These are phyloP conservation scores for Fusarium sp. DNA, from an alignment of 2,329 filamentous ascomycete species.

Conservation along the genomic window DNA sequence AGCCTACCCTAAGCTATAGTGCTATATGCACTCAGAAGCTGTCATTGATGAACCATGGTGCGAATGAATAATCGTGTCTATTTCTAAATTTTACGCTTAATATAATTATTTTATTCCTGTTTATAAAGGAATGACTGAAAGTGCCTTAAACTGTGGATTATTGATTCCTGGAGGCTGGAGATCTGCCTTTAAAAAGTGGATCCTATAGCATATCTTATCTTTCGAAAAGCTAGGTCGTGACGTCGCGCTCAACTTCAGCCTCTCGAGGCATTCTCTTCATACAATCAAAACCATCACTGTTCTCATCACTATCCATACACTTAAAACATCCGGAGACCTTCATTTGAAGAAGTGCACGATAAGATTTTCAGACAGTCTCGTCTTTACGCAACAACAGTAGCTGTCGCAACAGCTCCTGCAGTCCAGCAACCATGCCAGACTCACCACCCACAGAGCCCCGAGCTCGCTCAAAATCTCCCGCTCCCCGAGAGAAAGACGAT, in stretches of 20 bases:
- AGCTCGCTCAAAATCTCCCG: constrained; percentile 32
- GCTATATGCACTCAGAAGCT: background rate
- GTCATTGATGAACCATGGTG: background rate
- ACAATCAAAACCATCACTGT: background rate
- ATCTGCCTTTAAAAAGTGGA: constrained; percentile 11
- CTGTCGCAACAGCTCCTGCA: background rate
- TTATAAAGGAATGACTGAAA: background rate
- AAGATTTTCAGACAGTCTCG: too few relatives aligned
- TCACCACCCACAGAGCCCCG: constrained; percentile 29
- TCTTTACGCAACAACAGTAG: background rate
- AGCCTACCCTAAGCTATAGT: background rate
- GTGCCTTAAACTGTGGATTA: background rate
- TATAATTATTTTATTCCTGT: too few relatives aligned
- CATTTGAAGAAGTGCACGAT: background rate
- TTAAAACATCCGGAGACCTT: background rate
- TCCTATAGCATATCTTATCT: background rate
- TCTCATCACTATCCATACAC: background rate
- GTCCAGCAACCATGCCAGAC: constrained; percentile 22
- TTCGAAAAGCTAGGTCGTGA: constrained; percentile 13
- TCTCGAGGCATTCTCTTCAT: constrained; percentile 3
- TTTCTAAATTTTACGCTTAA: background rate
- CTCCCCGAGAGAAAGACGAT: constrained; percentile 12
- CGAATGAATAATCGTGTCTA: too few relatives aligned
- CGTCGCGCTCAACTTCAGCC: constrained; percentile 16
- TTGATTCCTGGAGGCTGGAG: background rate